These are phyloP conservation scores for Agaricus sinodeliciosus DNA, from an alignment of 768 basidiomycete genomes.

Conservation along the genomic window DNA sequence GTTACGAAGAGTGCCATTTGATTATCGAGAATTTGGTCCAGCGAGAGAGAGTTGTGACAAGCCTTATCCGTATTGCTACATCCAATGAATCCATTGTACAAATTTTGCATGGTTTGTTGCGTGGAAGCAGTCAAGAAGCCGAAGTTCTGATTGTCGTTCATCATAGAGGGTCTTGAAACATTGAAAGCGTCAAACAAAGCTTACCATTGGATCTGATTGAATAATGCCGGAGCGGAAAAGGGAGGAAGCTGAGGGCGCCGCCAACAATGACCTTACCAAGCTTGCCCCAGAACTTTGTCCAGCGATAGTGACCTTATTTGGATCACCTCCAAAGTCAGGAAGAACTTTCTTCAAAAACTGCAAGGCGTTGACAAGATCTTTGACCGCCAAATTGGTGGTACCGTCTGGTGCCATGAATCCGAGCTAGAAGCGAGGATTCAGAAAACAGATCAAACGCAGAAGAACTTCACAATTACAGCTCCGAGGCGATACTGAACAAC, in stretches of 20 bases:
- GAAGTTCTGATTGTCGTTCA: conserved; percentile 45
- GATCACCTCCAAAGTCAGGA: conserved; percentile 61
- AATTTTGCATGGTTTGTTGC: conserved; percentile 46
- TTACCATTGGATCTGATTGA: conserved; percentile 84
- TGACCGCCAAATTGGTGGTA: conserved; percentile 63
- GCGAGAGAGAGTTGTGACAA: conserved; percentile 46
- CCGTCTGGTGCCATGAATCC: conserved; percentile 72
- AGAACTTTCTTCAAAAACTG: conserved; percentile 52
- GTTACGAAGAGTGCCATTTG: conserved; percentile 39
- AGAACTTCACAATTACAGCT: conserved; percentile 37
- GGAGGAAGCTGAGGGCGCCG: conserved; percentile 58
- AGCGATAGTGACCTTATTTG: conserved; percentile 63
- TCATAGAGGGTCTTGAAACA: not conserved
- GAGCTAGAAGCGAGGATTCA: conserved; percentile 35
- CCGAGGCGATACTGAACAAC: conserved; percentile 85
- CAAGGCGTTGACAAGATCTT: conserved; percentile 61
- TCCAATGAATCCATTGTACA: conserved; percentile 40
- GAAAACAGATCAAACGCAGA: not conserved
- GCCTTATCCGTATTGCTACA: conserved; percentile 39
- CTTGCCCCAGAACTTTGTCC: conserved; percentile 81
- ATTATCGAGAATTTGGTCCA: conserved; percentile 46
- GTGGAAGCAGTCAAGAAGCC: conserved; percentile 55
- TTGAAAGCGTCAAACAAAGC: conserved; percentile 12
- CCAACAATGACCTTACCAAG: conserved; percentile 73
- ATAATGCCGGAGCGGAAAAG: conserved; percentile 76